Evolutionary conservation across 2,329 filamentous ascomycete species (phyloP), one percentile per base, ranked within the genome.

Genomic region (Aspergillus persii): DNA sequence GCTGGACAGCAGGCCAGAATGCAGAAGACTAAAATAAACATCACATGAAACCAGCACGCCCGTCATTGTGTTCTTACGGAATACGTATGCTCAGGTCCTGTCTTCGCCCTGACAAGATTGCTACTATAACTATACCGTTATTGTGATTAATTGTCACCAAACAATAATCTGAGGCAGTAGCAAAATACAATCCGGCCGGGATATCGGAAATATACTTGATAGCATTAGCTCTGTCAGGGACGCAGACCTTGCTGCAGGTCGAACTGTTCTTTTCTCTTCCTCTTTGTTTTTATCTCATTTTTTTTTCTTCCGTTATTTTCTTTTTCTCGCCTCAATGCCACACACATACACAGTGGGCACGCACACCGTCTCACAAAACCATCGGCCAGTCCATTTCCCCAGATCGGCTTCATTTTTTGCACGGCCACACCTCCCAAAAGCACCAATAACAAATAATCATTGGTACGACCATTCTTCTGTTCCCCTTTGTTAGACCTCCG

Each of bases 301-400:
- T 15, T 12, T 41, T n/a, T 41, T 12, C 5, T 41, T 41, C 18
- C 18, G 18, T n/a, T 41, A 6, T 41, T 41, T n/a, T 41, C 15
- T 41, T 41, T 44, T 54, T 58, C 56, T 31, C 33, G 26, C 41
- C 50, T 39, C 59, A 66, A 66, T 66, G 64, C 64, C 63, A 66
- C 64, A 63, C 63, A 64, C 62, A 59, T 58, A 62, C 50, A 46
- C 57, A 63, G 56, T 50, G 59, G 48, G 58, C 62, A 64, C 63
- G 60, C 65, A 66, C 62, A 52, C 56, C 51, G 52, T 60, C 64
- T 68, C 65, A 62, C 63, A 62, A 69, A 63, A 62, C 55, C 57
- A 64, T 65, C 62, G 56, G 61, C 64, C 67, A 67, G 65, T 63
- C 69, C 63, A 62, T 67, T 65, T 69, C 68, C 67, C 65, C 66